These are phyloP conservation scores for Microglena sp. DNA, from an alignment of 139 green algal species.

Conservation along the genomic window DNA sequence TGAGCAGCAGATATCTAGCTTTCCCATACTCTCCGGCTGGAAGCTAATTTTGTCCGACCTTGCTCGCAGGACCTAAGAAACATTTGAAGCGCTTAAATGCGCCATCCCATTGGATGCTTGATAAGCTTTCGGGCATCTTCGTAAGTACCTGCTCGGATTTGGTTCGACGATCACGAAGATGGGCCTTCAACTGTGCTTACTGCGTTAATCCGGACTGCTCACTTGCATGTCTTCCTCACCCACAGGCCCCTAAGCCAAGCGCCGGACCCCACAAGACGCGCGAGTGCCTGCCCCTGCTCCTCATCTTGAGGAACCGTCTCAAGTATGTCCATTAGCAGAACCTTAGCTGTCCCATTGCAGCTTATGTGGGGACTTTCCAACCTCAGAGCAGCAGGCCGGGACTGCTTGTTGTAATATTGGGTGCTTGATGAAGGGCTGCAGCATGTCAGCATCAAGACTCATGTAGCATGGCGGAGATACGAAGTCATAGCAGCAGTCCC, in stretches of 20 bases:
- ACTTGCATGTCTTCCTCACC: background rate
- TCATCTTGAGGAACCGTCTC: conserved; percentile 96
- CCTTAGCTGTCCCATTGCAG: too few relatives aligned
- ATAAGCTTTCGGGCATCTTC: conserved; percentile 99
- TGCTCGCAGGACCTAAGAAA: conserved; percentile 88
- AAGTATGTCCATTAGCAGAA: conserved; percentile 81
- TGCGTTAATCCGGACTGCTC: background rate
- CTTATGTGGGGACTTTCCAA: too few relatives aligned
- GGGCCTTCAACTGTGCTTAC: background rate
- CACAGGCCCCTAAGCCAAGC: conserved; percentile 94
- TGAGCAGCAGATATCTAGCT: background rate
- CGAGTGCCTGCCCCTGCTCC: conserved; percentile 94
- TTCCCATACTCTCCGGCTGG: too few relatives aligned
- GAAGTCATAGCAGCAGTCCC: too few relatives aligned
- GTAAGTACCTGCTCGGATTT: too few relatives aligned
- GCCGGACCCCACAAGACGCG: conserved; percentile 93
- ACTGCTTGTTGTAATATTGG: too few relatives aligned
- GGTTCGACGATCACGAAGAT: too few relatives aligned
- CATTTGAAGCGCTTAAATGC: conserved; percentile 98
- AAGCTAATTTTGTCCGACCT: too few relatives aligned
- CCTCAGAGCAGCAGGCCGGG: too few relatives aligned
- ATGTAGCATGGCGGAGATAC: too few relatives aligned
- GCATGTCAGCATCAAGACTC: too few relatives aligned
- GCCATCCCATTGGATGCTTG: conserved; percentile 97
- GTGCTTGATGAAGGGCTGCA: too few relatives aligned